These are phyloP conservation scores for Coffea eugenioides DNA, from an alignment of 257 asterid genomes.

Conservation along the genomic window DNA sequence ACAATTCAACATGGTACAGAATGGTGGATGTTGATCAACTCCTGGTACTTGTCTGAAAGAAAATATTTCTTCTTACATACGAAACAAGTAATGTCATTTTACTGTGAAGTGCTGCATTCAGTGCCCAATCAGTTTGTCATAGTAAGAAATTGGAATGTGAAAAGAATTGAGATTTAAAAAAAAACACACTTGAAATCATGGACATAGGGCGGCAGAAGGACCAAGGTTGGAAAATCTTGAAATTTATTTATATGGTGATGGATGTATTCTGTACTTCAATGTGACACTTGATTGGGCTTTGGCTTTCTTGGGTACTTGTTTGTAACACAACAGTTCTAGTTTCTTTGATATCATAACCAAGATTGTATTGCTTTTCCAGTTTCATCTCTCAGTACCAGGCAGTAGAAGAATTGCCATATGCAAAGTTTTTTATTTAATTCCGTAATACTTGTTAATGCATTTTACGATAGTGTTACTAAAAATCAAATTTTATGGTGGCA, in stretches of 20 bases:
- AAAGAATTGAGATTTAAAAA: neutral
- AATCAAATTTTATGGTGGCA: conserved; percentile 13
- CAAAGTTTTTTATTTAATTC: neutral
- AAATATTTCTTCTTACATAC: too few species aligned
- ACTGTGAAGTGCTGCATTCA: neutral
- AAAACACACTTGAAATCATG: neutral
- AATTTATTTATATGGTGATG: neutral
- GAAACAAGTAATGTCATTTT: neutral
- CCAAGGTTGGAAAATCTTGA: too few species aligned
- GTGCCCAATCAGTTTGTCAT: neutral
- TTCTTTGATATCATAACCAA: neutral
- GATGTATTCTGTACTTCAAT: neutral
- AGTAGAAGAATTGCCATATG: neutral
- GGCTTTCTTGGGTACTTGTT: neutral
- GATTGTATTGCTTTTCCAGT: neutral
- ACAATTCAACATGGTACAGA: neutral
- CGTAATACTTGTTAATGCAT: neutral
- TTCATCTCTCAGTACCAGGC: neutral
- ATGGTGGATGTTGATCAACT: neutral
- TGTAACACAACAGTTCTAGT: neutral
- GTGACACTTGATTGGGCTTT: neutral
- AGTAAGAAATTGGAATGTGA: neutral
- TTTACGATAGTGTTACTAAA: neutral
- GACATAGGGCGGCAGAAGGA: neutral
- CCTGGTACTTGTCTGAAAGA: neutral